Base-by-base conservation (phyloP, 805 yeast species). In the Pichia ethanolica region DNA sequence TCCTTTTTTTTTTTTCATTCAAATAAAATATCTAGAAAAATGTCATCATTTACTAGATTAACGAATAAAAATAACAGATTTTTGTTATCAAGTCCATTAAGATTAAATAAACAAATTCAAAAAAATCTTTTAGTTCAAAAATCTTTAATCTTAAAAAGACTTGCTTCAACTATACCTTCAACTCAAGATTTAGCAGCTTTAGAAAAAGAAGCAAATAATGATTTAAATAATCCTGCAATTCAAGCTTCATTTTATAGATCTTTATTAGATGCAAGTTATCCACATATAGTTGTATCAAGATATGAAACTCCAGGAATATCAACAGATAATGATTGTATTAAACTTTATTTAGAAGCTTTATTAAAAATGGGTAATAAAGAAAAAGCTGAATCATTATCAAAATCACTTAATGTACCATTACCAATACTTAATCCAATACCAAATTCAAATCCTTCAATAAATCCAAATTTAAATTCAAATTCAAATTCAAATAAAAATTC, bases 261-360 rank as follows among this genome's bases (percentile, higher is more conserved):
- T 12, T 71, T 93, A 44, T 66, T 93, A 55, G 78, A 78, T 50
- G 77, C 91, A 48, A 86, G 87, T 68, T 93, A 89, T 63, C 98
- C 99, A n/a, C 96, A 89, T 59, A 83, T 91, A 48, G 96, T 93
- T 7, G 89, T 91, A n/a, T 84, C 93, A 50, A 78, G 99, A 52
- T 95, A 79, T 64, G 98, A 95, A 65, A 86, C 95, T 8, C 86
- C 93, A 0, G 96, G 96, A n/a, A 87, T 93, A 48, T 93, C 96
- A 9, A 71, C 83, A 11, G 82, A 86, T 49, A 75, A 80, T 3
- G 95, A 86, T 54, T 86, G 97, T 70, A 81, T 89, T 47, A 76
- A 75, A 53, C 71, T 86, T 37, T 93, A 93, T 65, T 72, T 82
- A 51, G 88, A 85, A 54, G 98, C 98, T 2, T 71, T 93, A 58